phyloP scores from a whole-genome alignment of 371 early-diverging fungal genomes.

The Mucor piriformis region DNA sequence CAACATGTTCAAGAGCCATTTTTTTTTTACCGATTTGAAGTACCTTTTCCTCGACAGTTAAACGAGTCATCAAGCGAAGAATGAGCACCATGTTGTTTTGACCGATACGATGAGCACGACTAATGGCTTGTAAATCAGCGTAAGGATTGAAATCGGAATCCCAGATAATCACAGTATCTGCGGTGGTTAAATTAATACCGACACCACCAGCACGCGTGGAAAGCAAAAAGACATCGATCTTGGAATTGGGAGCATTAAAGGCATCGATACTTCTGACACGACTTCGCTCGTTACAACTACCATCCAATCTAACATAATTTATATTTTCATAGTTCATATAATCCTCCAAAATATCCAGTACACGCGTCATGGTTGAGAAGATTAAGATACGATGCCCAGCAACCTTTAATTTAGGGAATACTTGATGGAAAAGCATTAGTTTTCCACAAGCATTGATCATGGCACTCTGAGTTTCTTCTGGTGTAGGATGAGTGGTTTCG shows the following conservation, averaged over 20 bases:
- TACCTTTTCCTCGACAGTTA: slow-evolving; percentile 75
- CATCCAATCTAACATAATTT: slow-evolving; percentile 82
- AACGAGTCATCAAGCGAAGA: slow-evolving; percentile 83
- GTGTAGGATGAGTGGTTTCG: slow-evolving; percentile 35
- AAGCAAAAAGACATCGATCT: slow-evolving; percentile 80
- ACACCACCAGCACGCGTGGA: slow-evolving; percentile 94
- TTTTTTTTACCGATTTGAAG: slow-evolving; percentile 84
- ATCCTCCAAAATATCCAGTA: slow-evolving; percentile 71
- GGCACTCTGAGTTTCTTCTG: slow-evolving; percentile 46
- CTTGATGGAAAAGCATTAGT: slow-evolving; percentile 66
- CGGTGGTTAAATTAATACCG: slow-evolving; percentile 93
- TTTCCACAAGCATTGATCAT: slow-evolving; percentile 75
- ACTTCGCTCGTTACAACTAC: slow-evolving; percentile 61
- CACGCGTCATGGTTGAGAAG: slow-evolving; percentile 75
- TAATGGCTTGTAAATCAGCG: slow-evolving; percentile 89
- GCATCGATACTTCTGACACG: slow-evolving; percentile 81
- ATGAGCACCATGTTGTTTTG: slow-evolving; percentile 88
- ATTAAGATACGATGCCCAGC: slow-evolving; percentile 72
- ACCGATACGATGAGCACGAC: slow-evolving; percentile 94
- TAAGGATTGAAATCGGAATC: slow-evolving; percentile 97
- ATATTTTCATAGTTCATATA: slow-evolving; percentile 60
- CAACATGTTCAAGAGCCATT: slow-evolving; percentile 82
- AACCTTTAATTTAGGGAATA: slow-evolving; percentile 62
- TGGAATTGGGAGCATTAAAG: slow-evolving; percentile 78
- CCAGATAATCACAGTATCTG: slow-evolving; percentile 93